Percentiles rank a stretch among this genome's conserved stretches.
These are phyloP conservation scores for Sodiomyces alkalinus DNA, from an alignment of 2,329 filamentous ascomycete species.

Conservation along the genomic window DNA sequence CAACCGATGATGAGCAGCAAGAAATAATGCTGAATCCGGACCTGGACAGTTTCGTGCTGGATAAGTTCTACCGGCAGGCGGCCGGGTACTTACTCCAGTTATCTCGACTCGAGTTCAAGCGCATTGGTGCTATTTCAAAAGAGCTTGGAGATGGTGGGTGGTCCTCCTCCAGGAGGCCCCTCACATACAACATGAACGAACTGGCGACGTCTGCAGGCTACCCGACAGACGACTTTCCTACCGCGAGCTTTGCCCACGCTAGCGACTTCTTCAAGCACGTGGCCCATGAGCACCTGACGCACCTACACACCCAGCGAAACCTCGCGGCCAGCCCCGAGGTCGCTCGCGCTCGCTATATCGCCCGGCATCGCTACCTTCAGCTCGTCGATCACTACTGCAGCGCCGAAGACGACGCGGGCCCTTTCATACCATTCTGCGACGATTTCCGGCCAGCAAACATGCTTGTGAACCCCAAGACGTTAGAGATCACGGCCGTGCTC, in stretches of 20 bases:
- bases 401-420: conserved; percentile 14
- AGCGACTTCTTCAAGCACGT: not conserved
- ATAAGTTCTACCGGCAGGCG: conserved; percentile 12
- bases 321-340: conserved; percentile 13
- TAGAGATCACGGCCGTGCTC: conserved; percentile 19
- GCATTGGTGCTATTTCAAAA: conserved; percentile 19
- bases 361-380: conserved; percentile 16
- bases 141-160: conserved; percentile 12
- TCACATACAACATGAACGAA: conserved; percentile 26
- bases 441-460: conserved; percentile 23
- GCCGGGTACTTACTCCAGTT: conserved; percentile 13
- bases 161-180: conserved; percentile 15
- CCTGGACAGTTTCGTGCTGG: conserved; percentile 8
- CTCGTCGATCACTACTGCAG: conserved; percentile 15
- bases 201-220: conserved; percentile 16
- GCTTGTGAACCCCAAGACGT: conserved; percentile 18
- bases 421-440: conserved; percentile 22
- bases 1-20: no score
- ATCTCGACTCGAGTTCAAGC: conserved; percentile 14
- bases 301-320: conserved; percentile 17
- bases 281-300: conserved; percentile 11
- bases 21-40: no score
- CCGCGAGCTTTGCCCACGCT: not conserved
- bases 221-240: no score
- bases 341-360: conserved; percentile 15